phyloP scores from a whole-genome alignment of 2,329 filamentous ascomycete genomes.

The Chaetomiaceae sp. region DNA sequence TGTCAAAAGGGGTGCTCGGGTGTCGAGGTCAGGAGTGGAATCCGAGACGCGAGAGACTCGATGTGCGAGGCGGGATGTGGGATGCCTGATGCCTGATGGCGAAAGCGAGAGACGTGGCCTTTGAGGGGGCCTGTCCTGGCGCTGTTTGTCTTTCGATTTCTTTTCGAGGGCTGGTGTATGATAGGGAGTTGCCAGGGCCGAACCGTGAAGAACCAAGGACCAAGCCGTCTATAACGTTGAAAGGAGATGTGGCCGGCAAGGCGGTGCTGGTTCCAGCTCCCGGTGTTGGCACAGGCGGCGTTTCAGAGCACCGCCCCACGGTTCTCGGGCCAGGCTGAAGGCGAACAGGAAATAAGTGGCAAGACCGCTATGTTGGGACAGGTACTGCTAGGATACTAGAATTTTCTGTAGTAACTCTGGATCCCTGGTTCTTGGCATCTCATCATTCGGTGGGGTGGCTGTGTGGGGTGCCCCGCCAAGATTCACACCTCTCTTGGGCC shows the following conservation, averaged over 20 bases:
- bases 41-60: no score
- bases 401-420: neutral
- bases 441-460: neutral
- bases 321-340: neutral
- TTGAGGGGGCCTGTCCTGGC: neutral
- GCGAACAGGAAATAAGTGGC: neutral
- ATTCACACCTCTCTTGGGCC: neutral
- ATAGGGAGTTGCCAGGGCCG: neutral
- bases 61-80: no score
- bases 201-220: neutral
- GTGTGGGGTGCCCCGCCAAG: neutral
- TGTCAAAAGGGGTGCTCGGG: neutral
- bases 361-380: no score
- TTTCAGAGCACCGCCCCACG: conserved; percentile 2
- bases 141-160: neutral
- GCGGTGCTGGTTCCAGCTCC: neutral
- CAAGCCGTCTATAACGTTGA: neutral
- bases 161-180: neutral
- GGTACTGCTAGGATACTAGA: no score
- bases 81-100: no score
- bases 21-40: neutral
- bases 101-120: neutral
- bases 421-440: conserved; percentile 3
- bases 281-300: conserved; percentile 6
- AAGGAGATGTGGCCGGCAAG: neutral